Evolutionary conservation across 257 asterid species (phyloP).

Genomic region (Solanum pennellii): DNA sequence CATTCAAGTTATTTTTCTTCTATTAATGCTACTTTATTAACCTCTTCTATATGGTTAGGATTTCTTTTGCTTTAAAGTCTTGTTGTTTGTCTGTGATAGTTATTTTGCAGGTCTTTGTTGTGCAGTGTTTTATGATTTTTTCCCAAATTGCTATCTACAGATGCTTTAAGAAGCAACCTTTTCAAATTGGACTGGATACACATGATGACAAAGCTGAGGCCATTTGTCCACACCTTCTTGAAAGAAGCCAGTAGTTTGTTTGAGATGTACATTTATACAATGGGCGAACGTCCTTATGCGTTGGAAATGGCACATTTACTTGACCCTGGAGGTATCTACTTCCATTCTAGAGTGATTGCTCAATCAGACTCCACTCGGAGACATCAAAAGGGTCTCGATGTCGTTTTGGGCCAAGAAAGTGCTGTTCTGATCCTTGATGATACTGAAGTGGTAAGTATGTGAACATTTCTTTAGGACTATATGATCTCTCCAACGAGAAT

Average conservation of each 20-base stretch:
- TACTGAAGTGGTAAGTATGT: slow-evolving; percentile 62
- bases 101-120: background rate
- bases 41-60: background rate
- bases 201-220: slow-evolving; percentile 97
- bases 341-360: slow-evolving; percentile 74
- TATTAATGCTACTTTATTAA: background rate
- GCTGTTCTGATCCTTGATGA: slow-evolving; percentile 90
- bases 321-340: slow-evolving; percentile 63
- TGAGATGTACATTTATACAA: slow-evolving; percentile 89
- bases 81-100: background rate
- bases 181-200: slow-evolving; percentile 56
- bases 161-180: slow-evolving; percentile 45
- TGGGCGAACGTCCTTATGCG: slow-evolving; percentile 94
- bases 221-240: slow-evolving; percentile 65
- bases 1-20: background rate
- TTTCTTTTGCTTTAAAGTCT: background rate
- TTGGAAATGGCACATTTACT: slow-evolving; percentile 77
- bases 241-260: slow-evolving; percentile 65
- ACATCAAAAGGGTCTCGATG: slow-evolving; percentile 86
- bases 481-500: background rate
- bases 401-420: slow-evolving; percentile 86
- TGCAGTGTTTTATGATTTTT: background rate
- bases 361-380: slow-evolving; percentile 77
- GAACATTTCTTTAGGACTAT: background rate
- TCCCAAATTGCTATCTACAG: slow-evolving; percentile 24